These are phyloP conservation scores for Alnus glutinosa DNA, from an alignment of 306 rosid genomes.

Conservation along the genomic window DNA sequence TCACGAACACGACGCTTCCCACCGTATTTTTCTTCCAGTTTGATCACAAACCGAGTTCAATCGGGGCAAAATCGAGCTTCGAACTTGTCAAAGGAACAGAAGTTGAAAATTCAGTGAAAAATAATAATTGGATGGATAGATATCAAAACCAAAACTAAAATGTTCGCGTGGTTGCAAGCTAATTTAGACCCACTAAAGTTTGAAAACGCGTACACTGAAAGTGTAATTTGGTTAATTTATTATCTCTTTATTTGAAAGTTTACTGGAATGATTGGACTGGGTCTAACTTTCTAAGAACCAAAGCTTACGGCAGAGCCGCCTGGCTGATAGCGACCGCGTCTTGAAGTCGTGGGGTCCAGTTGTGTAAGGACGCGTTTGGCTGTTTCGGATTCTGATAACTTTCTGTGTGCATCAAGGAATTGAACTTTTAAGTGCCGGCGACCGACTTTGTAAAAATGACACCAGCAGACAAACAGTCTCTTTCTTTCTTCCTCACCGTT, in stretches of 20 bases:
- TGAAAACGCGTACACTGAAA: constrained; percentile 56
- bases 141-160: constrained; percentile 31
- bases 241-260: constrained; percentile 1
- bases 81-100: constrained; percentile 5
- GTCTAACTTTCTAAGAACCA: neutral
- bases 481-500: neutral
- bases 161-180: constrained; percentile 29
- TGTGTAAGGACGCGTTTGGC: neutral
- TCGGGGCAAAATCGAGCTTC: constrained; percentile 8
- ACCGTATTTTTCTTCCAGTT: constrained; percentile 16
- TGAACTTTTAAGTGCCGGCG: neutral
- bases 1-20: constrained; percentile 27
- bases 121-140: constrained; percentile 8
- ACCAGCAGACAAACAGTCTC: neutral
- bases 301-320: constrained; percentile 7
- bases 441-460: neutral
- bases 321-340: neutral
- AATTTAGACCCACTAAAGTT: constrained; percentile 36
- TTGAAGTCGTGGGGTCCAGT: neutral
- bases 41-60: constrained; percentile 25
- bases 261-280: too few species aligned
- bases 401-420: neutral
- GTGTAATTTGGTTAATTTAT: neutral
- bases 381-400: neutral
- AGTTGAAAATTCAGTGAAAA: constrained; percentile 4